Base-by-base conservation (phyloP, 345 rosid genomes). In the Carallia pectinifolia region DNA sequence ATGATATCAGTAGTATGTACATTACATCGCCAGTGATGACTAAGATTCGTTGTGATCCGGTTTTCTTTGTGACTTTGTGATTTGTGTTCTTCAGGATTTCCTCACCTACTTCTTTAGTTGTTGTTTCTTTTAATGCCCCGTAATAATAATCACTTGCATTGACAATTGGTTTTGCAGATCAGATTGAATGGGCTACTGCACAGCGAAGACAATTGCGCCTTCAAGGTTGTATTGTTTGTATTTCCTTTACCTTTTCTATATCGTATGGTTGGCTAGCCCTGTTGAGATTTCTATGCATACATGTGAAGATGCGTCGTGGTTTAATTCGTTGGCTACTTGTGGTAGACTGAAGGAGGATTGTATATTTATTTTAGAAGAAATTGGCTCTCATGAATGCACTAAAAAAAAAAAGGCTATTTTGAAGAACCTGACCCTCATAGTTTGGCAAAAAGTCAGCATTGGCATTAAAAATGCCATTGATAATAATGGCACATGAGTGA, bases 141-240 rank as follows among this genome's bases (percentile, higher is more conserved):
- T 44, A 2, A 12, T 44, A 2, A 12, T 44, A 44, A 44, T 12
- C 40, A 15, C 53, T 30, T 31, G 31, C 34, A 18, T n/a, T 62
- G 50, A 62, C 47, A 10, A 34, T 34, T 70, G 19, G 71, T 79
- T 61, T 23, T 84, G 83, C 92, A 94, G 98, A 85, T 94, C 71
- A 90, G 78, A 76, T 74, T 94, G 85, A 94, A 87, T 76, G 98
- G 98, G 58, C 88, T 94, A 71, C 67, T 94, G 80, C 98, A 91
- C 65, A 74, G 88, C 71, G 97, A 91, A 55, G 98, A 90, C 72
- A 84, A 79, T 72, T 83, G 86, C 73, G 99, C 96, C 44, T 68
- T 95, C 44, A 90, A 90, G 98, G 97, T 94, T 52, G 52, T 66
- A 62, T 64, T 48, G 27, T 39, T 55, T 47, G 2, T 23, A 60